A percentile compares a stretch with the other conserved stretches of the same genome.
phyloP scores from a whole-genome alignment of 192 early-diverging fungal species.

The Mortierella hygrophila region DNA sequence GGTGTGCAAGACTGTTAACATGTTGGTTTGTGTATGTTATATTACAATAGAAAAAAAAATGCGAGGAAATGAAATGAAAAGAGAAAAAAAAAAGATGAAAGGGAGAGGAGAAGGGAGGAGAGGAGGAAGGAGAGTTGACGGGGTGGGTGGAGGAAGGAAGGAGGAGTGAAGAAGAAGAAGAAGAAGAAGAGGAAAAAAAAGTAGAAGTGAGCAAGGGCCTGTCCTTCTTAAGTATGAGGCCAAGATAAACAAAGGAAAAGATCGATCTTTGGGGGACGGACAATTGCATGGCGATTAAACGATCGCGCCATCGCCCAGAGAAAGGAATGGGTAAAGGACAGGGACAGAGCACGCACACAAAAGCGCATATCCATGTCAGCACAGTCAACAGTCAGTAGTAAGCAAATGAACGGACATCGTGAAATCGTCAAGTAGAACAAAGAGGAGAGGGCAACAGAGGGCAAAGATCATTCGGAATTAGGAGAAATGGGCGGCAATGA shows the following conservation, averaged over 20 bases:
- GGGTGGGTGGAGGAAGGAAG: background rate
- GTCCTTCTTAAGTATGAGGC: background rate
- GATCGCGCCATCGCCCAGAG: too few relatives aligned
- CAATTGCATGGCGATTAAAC: too few relatives aligned
- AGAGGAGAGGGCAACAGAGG: background rate
- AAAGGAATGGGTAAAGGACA: too few relatives aligned
- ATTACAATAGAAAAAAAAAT: background rate
- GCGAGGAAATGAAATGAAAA: background rate
- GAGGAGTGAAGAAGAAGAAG: slow-evolving; percentile 10
- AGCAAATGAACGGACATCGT: too few relatives aligned
- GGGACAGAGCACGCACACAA: too few relatives aligned
- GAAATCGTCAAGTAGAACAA: too few relatives aligned
- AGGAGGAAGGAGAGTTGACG: background rate
- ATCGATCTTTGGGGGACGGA: too few relatives aligned
- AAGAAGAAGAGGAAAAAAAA: background rate
- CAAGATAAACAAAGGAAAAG: background rate
- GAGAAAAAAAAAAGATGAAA: too few relatives aligned
- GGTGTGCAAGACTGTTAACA: slow-evolving; percentile 53
- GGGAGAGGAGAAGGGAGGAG: background rate
- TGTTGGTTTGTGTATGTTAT: background rate
- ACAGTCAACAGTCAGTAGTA: too few relatives aligned
- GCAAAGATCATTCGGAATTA: background rate
- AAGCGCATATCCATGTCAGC: too few relatives aligned
- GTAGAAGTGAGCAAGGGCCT: background rate
- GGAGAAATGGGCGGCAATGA: background rate